A percentile compares a stretch with the other conserved stretches of the same genome.
Conservation (phyloP, 495 filamentous ascomycete species). For the Talaromyces trachyspermus region DNA sequence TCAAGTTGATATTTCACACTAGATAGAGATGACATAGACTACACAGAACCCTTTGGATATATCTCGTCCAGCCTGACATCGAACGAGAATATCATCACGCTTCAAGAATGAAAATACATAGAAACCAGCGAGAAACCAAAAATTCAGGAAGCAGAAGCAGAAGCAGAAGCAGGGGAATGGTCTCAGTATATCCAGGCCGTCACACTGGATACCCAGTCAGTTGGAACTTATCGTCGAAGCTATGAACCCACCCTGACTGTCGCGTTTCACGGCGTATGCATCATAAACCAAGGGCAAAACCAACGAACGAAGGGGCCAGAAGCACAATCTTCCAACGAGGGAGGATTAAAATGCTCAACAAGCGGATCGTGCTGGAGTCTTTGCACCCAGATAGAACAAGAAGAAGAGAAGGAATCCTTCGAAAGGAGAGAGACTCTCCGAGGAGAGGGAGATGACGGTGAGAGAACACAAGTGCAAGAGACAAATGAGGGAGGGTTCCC, state of each 20-base stretch:
- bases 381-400: no score
- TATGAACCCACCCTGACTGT: constrained; percentile 5
- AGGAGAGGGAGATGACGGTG: constrained; percentile 1
- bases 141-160: neutral
- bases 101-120: neutral
- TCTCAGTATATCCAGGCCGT: constrained; percentile 5
- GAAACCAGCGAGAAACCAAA: neutral
- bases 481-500: constrained; percentile 1
- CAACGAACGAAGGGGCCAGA: no score
- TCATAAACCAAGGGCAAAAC: constrained; percentile 4
- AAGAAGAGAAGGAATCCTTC: neutral
- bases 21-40: no score
- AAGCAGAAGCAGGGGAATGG: neutral
- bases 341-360: no score
- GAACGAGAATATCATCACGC: no score
- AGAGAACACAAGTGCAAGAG: neutral
- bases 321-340: no score
- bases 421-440: neutral
- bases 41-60: no score
- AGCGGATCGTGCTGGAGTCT: no score
- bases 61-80: no score
- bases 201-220: constrained; percentile 5
- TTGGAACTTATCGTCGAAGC: constrained; percentile 9
- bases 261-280: constrained; percentile 3
- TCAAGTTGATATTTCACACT: no score